Evolutionary conservation across 1,284 basidiomycete genomes (phyloP), one percentile per base, ranked within the genome.

Genomic region (Rhodotorula sp.): DNA sequence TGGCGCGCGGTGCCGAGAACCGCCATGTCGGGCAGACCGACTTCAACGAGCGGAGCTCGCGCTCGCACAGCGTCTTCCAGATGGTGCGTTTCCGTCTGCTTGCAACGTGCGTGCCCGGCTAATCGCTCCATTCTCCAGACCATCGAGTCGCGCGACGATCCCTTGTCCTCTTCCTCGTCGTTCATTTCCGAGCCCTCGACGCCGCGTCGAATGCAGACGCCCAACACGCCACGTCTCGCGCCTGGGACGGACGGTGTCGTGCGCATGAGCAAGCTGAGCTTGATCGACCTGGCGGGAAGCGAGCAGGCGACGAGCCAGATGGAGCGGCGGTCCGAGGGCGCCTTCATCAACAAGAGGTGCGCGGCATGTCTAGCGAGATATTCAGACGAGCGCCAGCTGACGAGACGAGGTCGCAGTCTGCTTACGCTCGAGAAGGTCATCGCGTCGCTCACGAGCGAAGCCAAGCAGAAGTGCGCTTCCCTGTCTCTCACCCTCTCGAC

Each of bases 221-320:
- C 72, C 16, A 76, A 72, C 42, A 52, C 58, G 16, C 72, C 74
- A 19, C 64, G 67, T 14, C 55, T 73, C 25, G 54, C 69, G 1
- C 64, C 69, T 1, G 70, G 73, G 3, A 54, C 58, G 5, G 67
- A 67, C 34, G 75, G 74, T 0, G 66, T 69, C 17, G 75, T 77
- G 7, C 58, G 75, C 9, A 77, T 75, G 63, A 74, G 73, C 53
- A 60, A 68, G 0, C 78, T 92, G 86, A 91, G 88, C 81, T 85
- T 97, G 58, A 95, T 97, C 73, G 95, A 99, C 85, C 85, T 99
- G n/a, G 96, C 96, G 58, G 96, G 96, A 1, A 96, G 92, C 1
- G 96, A 99, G 80, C 93, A 91, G 80, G 93, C 94, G 4, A 96
- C 94, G 3, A 91, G 90, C 13, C 92, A 95, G 82, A 94, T 92